Evolutionary conservation across 192 early-diverging fungal species (phyloP).

Genomic region (Coemansia brasiliensis): DNA sequence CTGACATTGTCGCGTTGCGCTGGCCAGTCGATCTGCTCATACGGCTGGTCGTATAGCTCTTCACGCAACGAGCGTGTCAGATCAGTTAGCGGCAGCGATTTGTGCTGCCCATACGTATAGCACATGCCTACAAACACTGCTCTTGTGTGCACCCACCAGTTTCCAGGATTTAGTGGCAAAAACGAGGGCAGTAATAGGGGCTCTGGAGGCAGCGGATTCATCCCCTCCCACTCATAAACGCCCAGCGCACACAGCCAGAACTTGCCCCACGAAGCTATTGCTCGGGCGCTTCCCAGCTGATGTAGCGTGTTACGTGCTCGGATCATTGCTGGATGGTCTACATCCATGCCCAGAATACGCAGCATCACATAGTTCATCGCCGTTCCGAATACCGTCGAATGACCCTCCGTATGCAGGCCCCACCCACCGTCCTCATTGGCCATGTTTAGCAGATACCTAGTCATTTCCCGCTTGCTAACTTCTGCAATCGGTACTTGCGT

Average conservation of each 20-base stretch:
- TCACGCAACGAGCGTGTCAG: slow-evolving; percentile 78
- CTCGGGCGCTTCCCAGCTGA: slow-evolving; percentile 79
- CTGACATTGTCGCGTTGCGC: slow-evolving; percentile 80
- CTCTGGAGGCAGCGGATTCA: slow-evolving; percentile 95
- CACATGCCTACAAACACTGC: slow-evolving; percentile 95
- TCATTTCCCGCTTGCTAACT: slow-evolving; percentile 71
- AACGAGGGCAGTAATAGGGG: slow-evolving; percentile 79
- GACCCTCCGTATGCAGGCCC: slow-evolving; percentile 95
- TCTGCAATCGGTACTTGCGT: slow-evolving; percentile 69
- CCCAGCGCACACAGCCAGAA: slow-evolving; percentile 93
- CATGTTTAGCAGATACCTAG: slow-evolving; percentile 81
- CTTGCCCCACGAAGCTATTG: slow-evolving; percentile 94
- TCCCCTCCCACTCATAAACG: slow-evolving; percentile 93
- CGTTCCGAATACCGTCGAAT: slow-evolving; percentile 94
- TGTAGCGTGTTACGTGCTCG: slow-evolving; percentile 83
- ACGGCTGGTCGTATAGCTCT: slow-evolving; percentile 88
- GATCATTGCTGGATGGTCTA: slow-evolving; percentile 84
- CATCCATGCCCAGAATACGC: slow-evolving; percentile 80
- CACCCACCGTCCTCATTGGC: slow-evolving; percentile 94
- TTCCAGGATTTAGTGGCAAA: slow-evolving; percentile 82
- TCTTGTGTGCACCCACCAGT: slow-evolving; percentile 94
- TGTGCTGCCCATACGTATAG: slow-evolving; percentile 79
- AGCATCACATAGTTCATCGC: slow-evolving; percentile 90
- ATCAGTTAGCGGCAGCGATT: slow-evolving; percentile 60
- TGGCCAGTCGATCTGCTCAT: slow-evolving; percentile 82